phyloP scores from a whole-genome alignment of 2,329 filamentous ascomycete species.

The Myriosclerotinia scirpicola region DNA sequence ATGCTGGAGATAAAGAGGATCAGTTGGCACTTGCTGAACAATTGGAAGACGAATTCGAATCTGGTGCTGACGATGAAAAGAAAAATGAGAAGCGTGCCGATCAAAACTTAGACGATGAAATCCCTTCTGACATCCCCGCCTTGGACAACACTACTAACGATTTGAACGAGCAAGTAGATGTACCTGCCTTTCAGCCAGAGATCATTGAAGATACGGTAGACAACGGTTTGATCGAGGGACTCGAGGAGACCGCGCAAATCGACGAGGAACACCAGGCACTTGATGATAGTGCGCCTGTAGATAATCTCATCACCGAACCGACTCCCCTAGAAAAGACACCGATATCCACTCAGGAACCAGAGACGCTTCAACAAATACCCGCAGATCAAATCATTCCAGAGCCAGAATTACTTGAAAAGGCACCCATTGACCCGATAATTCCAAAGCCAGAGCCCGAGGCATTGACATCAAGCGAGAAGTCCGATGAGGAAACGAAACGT shows the following conservation, averaged over 20 bases:
- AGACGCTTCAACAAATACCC: not conserved
- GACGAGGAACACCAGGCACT: not conserved
- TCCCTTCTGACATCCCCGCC: conserved; percentile 19
- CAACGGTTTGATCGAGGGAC: not conserved
- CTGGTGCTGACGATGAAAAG: conserved; percentile 43
- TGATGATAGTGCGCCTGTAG: not conserved
- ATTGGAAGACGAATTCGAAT: conserved; percentile 36
- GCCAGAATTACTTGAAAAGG: not conserved
- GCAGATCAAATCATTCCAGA: not conserved
- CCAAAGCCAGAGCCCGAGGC: not conserved
- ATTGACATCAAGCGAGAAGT: not conserved
- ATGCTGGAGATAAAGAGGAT: conserved; percentile 33
- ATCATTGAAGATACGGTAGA: not conserved
- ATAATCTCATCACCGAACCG: not conserved
- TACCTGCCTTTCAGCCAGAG: conserved; percentile 2
- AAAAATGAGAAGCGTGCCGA: conserved; percentile 38
- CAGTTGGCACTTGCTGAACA: conserved; percentile 37
- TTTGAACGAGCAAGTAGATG: conserved; percentile 25
- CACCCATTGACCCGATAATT: not conserved
- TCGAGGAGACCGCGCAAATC: not conserved
- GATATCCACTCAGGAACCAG: not conserved
- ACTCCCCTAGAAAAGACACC: not conserved
- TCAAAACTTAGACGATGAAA: not conserved
- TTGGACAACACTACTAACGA: conserved; percentile 24
- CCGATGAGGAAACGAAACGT: not conserved